phyloP scores from a whole-genome alignment of 352 stramenopile genomes.

The Globisporangium cystogenes region DNA sequence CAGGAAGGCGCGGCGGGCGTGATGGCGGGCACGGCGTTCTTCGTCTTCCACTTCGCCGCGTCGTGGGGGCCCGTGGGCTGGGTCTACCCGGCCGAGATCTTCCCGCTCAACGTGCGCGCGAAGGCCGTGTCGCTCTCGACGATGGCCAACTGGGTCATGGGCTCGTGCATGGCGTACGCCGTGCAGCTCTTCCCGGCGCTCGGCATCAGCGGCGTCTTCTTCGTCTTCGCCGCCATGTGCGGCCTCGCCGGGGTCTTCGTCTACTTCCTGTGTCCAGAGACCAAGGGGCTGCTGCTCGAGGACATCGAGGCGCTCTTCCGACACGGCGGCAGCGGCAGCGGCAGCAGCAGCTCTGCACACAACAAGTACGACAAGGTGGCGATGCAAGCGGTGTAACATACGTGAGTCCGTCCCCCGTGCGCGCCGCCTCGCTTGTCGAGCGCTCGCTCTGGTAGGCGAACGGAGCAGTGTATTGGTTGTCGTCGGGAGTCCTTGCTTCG shows the following conservation, averaged over 20 bases:
- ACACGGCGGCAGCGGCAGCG: not conserved
- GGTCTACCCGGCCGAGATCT: constrained; percentile 60
- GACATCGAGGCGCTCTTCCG: constrained; percentile 55
- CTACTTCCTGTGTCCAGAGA: constrained; percentile 54
- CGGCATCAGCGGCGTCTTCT: constrained; percentile 46
- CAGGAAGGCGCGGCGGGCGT: constrained; percentile 19
- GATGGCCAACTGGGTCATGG: constrained; percentile 33
- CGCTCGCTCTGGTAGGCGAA: not conserved
- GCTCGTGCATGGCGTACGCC: constrained; percentile 29
- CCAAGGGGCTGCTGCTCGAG: constrained; percentile 48
- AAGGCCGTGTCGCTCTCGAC: constrained; percentile 40
- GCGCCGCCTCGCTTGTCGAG: not conserved
- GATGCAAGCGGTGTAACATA: not conserved
- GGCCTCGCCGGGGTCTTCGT: constrained; percentile 39
- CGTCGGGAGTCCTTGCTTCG: not conserved
- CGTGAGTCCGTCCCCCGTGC: not conserved
- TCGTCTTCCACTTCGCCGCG: constrained; percentile 49
- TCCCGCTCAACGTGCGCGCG: constrained; percentile 40
- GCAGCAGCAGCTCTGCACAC: not conserved
- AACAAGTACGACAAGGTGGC: constrained; percentile 1
- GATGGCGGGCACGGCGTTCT: constrained; percentile 24
- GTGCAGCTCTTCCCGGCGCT: constrained; percentile 47
- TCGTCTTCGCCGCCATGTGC: constrained; percentile 33
- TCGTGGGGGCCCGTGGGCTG: constrained; percentile 52
- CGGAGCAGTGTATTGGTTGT: not conserved